phyloP scores from a whole-genome alignment of 495 filamentous ascomycete genomes.

The Saxophila tyrrhenica region DNA sequence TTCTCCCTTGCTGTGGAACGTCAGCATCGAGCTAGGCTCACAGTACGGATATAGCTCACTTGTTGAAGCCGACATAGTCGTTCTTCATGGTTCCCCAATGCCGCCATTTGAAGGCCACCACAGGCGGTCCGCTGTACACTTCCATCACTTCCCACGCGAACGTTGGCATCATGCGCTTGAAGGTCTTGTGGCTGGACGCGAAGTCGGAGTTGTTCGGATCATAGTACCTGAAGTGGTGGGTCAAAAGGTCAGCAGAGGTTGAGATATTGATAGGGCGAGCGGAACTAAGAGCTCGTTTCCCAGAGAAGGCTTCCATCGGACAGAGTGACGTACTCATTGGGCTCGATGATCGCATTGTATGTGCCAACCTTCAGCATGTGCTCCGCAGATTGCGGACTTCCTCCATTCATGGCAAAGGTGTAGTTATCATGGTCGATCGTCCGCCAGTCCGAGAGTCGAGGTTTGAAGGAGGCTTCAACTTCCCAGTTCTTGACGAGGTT shows the following conservation, averaged over 20 bases:
- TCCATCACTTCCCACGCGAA: constrained; percentile 61
- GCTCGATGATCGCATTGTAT: constrained; percentile 53
- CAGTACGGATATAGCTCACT: constrained; percentile 30
- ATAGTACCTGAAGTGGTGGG: too few relatives aligned
- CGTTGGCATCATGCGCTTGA: constrained; percentile 58
- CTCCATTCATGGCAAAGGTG: constrained; percentile 51
- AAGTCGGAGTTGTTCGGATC: constrained; percentile 47
- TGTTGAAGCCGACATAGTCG: constrained; percentile 51
- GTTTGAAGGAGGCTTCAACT: constrained; percentile 57
- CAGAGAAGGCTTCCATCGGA: too few relatives aligned
- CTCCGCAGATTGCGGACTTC: constrained; percentile 41
- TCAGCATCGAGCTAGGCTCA: constrained; percentile 3
- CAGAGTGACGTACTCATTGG: too few relatives aligned
- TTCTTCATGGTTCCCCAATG: constrained; percentile 56
- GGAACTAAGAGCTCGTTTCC: too few relatives aligned
- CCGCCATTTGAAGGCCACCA: constrained; percentile 50
- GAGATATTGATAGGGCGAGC: too few relatives aligned
- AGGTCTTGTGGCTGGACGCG: constrained; percentile 50
- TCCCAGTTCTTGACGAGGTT: constrained; percentile 67
- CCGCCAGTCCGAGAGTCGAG: constrained; percentile 47
- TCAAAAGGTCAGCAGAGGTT: too few relatives aligned
- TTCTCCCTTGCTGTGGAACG: constrained; percentile 40
- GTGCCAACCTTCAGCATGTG: constrained; percentile 57
- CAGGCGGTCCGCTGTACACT: constrained; percentile 50
- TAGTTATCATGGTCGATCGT: constrained; percentile 47